These are phyloP conservation scores for Phytopythium vexans DNA, from an alignment of 352 stramenopile genomes.

Conservation along the genomic window DNA sequence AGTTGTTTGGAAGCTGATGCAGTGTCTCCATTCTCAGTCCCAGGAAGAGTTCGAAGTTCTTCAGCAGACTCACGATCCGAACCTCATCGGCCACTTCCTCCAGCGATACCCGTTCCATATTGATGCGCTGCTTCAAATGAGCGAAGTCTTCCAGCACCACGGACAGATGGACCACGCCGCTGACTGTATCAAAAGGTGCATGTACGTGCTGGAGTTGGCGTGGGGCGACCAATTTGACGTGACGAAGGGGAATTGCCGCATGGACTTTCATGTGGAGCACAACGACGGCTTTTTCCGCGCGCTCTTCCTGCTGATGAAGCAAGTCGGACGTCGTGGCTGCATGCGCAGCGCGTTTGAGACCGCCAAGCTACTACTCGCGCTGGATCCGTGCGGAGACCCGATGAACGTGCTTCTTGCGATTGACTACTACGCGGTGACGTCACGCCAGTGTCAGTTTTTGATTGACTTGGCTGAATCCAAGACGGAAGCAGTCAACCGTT, in stretches of 20 bases:
- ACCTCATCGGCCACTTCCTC: slow-evolving; percentile 78
- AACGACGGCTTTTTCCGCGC: slow-evolving; percentile 76
- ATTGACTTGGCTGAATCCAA: slow-evolving; percentile 61
- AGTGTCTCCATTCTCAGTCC: slow-evolving; percentile 21
- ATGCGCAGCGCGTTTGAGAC: slow-evolving; percentile 86
- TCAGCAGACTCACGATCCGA: slow-evolving; percentile 80
- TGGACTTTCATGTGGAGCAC: slow-evolving; percentile 76
- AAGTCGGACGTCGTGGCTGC: slow-evolving; percentile 76
- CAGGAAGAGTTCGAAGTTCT: slow-evolving; percentile 84
- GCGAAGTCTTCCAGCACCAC: slow-evolving; percentile 85
- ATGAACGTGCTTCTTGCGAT: slow-evolving; percentile 79
- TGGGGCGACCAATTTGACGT: slow-evolving; percentile 86
- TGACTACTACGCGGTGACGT: slow-evolving; percentile 83
- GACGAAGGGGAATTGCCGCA: slow-evolving; percentile 72
- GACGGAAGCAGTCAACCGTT: slow-evolving; percentile 55
- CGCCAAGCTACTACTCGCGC: slow-evolving; percentile 62
- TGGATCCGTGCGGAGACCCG: slow-evolving; percentile 76
- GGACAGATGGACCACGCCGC: slow-evolving; percentile 83
- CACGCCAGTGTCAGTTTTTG: slow-evolving; percentile 77
- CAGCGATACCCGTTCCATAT: slow-evolving; percentile 85
- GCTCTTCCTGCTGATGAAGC: slow-evolving; percentile 81
- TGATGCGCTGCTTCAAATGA: slow-evolving; percentile 83
- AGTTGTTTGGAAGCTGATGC: not conserved
- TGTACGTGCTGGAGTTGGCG: slow-evolving; percentile 79
- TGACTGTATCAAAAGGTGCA: slow-evolving; percentile 84